Evolutionary conservation across 2,329 filamentous ascomycete species (phyloP), one percentile per base, ranked within the genome.

Genomic region (Podosphaera xanthii): DNA sequence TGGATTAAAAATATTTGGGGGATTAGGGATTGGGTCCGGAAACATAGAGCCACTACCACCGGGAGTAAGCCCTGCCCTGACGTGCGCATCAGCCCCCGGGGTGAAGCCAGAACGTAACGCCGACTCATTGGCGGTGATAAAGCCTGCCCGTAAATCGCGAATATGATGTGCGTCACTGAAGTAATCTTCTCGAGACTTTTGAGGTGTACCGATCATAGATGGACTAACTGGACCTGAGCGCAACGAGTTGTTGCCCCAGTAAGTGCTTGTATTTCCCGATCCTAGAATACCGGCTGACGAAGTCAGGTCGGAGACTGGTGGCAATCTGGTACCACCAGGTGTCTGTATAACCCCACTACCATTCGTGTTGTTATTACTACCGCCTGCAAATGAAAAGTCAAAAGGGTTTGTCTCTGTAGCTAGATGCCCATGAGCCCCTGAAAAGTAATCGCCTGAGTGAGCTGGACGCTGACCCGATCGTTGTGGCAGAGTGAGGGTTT

Each of bases 11-110:
- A 96, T 73, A 57, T 86, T 85, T 73, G 89, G 84, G 0, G 87
- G 87, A 70, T 87, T 94, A 42, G 88, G 90, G 69, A 86, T 94
- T 2, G 88, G 85, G 59, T 85, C 87, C 60, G 91, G 89, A 75
- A 97, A 97, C 88, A 97, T 97, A 66, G 90, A 94, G 66, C 90
- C 91, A 70, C 90, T 89, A 64, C 91, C 91, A 61, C 92, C 92
- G 56, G 92, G 92, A 58, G 92, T 97, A 64, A 97, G 73, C 60
- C 92, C 92, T 61, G 89, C 92, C 62, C 92, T 80, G 58, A 97
- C 75, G 2, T 88, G 92, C 7, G 91, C 97, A 73, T 98, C 92
- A 80, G 96, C 96, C 0, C 91, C 91, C 3, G 92, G 97, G 3
- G 89, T 87, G 68, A 95, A 95, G 59, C 87, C 86, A 61, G 89